These are phyloP conservation scores for Zymoseptoria pseudotritici DNA, from an alignment of 2,329 filamentous ascomycete species.

Conservation along the genomic window DNA sequence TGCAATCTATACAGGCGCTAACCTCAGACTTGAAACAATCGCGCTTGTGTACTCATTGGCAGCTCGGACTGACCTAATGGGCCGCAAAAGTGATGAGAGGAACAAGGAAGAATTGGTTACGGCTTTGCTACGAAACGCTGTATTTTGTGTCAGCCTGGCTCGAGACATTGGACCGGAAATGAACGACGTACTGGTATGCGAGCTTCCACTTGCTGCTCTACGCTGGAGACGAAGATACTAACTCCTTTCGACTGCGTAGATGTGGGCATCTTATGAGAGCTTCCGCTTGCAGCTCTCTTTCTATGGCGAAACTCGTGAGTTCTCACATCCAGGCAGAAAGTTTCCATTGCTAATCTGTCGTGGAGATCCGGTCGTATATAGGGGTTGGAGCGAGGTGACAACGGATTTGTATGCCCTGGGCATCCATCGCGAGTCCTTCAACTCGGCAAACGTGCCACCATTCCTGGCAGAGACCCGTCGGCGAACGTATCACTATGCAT, in stretches of 20 bases:
- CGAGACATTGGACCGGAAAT: constrained; percentile 7
- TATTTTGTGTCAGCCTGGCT: constrained; percentile 6
- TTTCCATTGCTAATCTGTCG: not conserved
- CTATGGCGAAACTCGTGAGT: constrained; percentile 5
- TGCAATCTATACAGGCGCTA: constrained; percentile 10
- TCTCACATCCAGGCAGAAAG: fast-evolving
- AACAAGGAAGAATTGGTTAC: constrained; percentile 8
- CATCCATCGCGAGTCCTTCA: constrained; percentile 15
- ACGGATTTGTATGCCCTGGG: constrained; percentile 57
- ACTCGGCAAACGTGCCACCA: constrained; percentile 9
- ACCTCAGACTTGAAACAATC: constrained; percentile 15
- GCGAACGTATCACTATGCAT: constrained; percentile 7
- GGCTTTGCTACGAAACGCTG: constrained; percentile 6
- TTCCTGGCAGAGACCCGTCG: constrained; percentile 17
- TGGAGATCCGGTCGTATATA: constrained; percentile 7
- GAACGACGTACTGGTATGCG: constrained; percentile 9
- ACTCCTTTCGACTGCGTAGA: too few species aligned
- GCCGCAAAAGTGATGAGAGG: constrained; percentile 2
- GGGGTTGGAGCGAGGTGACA: constrained; percentile 48
- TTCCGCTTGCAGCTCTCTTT: constrained; percentile 1
- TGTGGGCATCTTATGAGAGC: constrained; percentile 7
- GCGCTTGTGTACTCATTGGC: constrained; percentile 14
- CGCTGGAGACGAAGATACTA: too few species aligned
- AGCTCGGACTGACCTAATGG: constrained; percentile 9
- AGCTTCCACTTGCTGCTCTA: too few species aligned